Evolutionary conservation across 371 early-diverging fungal species (phyloP).

Genomic region (Rhizomucor pusillus): DNA sequence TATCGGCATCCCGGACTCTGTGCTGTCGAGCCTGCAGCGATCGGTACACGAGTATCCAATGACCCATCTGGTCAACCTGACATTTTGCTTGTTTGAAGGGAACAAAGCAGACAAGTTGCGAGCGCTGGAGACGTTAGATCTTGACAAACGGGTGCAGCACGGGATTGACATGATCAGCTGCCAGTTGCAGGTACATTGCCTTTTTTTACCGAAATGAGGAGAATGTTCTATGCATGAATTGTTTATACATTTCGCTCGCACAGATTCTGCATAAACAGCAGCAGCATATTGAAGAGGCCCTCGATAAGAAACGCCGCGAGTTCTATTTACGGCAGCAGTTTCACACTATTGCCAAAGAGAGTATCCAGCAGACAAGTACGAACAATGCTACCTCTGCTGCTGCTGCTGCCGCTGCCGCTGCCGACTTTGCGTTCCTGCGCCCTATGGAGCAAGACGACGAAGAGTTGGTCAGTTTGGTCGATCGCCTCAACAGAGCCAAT

Average conservation of each 20-base stretch:
- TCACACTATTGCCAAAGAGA: background rate
- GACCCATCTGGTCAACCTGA: slow-evolving; percentile 56
- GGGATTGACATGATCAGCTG: slow-evolving; percentile 58
- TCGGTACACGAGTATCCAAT: slow-evolving; percentile 29
- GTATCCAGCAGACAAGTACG: background rate
- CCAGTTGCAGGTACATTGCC: slow-evolving; percentile 63
- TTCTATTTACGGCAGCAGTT: slow-evolving; percentile 79
- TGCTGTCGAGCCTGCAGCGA: slow-evolving; percentile 58
- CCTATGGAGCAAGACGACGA: slow-evolving; percentile 45
- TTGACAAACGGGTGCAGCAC: slow-evolving; percentile 49
- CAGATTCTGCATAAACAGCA: slow-evolving; percentile 12
- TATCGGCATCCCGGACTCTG: slow-evolving; percentile 59
- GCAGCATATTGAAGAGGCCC: slow-evolving; percentile 10
- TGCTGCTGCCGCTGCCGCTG: background rate
- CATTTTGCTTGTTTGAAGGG: slow-evolving; percentile 66
- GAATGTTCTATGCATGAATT: slow-evolving; percentile 2
- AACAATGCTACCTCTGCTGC: background rate
- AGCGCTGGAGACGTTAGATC: slow-evolving; percentile 54
- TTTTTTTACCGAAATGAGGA: slow-evolving; percentile 1
- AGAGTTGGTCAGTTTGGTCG: slow-evolving; percentile 59
- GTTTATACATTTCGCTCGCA: too few species aligned
- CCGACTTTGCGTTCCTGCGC: background rate
- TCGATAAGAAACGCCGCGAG: slow-evolving; percentile 73
- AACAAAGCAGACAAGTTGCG: slow-evolving; percentile 65
- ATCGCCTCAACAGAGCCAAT: slow-evolving; percentile 53